Conservation (phyloP, 2,329 filamentous ascomycete genomes). For the Monosporascus sp. region DNA sequence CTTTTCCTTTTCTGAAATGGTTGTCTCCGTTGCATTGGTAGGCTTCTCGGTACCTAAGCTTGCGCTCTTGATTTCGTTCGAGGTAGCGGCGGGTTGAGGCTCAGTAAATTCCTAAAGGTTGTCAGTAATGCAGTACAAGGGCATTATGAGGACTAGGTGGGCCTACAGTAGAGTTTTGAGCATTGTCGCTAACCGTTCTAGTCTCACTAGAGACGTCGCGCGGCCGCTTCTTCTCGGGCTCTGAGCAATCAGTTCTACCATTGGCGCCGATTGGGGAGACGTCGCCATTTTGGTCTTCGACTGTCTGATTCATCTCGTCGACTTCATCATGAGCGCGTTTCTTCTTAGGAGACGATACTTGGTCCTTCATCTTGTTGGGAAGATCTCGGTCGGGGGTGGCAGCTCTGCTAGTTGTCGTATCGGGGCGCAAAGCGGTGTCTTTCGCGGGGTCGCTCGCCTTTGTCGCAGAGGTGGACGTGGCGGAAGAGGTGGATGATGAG, state of each 20-base stretch:
- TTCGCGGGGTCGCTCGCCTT: slow-evolving; percentile 17
- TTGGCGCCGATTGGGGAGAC: slow-evolving; percentile 37
- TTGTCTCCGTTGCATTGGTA: slow-evolving; percentile 6
- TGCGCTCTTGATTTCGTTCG: slow-evolving; percentile 6
- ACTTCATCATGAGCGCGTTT: slow-evolving; percentile 58
- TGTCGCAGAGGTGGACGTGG: slow-evolving; percentile 19
- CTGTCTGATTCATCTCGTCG: slow-evolving; percentile 40
- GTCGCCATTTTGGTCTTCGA: slow-evolving; percentile 30
- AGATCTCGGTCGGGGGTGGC: slow-evolving; percentile 13
- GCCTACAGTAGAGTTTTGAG: slow-evolving; percentile 30
- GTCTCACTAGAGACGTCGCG: slow-evolving; percentile 44
- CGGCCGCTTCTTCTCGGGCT: slow-evolving; percentile 61
- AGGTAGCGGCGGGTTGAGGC: slow-evolving; percentile 4
- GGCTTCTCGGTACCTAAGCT: slow-evolving; percentile 8
- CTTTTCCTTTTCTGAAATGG: slow-evolving; percentile 25
- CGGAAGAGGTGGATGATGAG: slow-evolving; percentile 12
- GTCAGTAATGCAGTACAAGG: slow-evolving; percentile 2
- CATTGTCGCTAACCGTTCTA: slow-evolving; percentile 15
- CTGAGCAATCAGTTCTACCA: slow-evolving; percentile 45
- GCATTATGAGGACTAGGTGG: neutral
- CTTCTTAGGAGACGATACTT: slow-evolving; percentile 59
- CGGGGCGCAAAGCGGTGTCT: slow-evolving; percentile 7
- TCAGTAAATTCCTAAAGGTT: slow-evolving; percentile 8
- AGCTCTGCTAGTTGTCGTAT: slow-evolving; percentile 10
- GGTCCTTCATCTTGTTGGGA: slow-evolving; percentile 36